Conservation (phyloP, 208 protist genomes). For the Wallacemonas sp. region DNA sequence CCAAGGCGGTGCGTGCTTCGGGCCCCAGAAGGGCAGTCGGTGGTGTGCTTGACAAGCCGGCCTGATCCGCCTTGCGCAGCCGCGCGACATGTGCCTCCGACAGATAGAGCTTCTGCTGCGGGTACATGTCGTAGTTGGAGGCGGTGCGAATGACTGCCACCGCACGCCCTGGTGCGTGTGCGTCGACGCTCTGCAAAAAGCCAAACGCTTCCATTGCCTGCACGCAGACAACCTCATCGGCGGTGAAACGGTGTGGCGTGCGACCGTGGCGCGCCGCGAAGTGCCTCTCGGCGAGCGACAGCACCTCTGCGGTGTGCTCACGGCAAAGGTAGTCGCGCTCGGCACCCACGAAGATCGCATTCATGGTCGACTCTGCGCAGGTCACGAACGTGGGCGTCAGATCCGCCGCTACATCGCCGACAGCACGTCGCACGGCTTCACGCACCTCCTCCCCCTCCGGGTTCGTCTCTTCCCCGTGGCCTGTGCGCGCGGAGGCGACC, state of each 20-base stretch:
- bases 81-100: not conserved
- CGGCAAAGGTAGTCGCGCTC: conserved; percentile 60
- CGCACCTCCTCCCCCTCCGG: too few relatives aligned
- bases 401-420: not conserved
- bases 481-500: not conserved
- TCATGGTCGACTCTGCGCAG: conserved; percentile 53
- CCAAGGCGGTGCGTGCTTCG: not conserved
- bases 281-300: not conserved
- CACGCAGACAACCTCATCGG: conserved; percentile 48
- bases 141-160: conserved; percentile 52
- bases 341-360: conserved; percentile 44
- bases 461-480: not conserved
- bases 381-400: conserved; percentile 30
- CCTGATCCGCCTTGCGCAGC: not conserved
- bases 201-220: conserved; percentile 60
- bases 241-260: conserved; percentile 9
- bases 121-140: conserved; percentile 58
- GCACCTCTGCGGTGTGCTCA: conserved; percentile 41
- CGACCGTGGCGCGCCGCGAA: conserved; percentile 3
- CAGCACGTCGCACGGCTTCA: not conserved
- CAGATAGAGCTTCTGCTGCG: conserved; percentile 40
- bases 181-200: conserved; percentile 29
- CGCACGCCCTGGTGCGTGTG: conserved; percentile 20
- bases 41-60: not conserved
- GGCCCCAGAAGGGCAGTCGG: not conserved